These are phyloP conservation scores for Incumbomyces delicatus DNA, from an alignment of 2,329 filamentous ascomycete genomes.

Conservation along the genomic window DNA sequence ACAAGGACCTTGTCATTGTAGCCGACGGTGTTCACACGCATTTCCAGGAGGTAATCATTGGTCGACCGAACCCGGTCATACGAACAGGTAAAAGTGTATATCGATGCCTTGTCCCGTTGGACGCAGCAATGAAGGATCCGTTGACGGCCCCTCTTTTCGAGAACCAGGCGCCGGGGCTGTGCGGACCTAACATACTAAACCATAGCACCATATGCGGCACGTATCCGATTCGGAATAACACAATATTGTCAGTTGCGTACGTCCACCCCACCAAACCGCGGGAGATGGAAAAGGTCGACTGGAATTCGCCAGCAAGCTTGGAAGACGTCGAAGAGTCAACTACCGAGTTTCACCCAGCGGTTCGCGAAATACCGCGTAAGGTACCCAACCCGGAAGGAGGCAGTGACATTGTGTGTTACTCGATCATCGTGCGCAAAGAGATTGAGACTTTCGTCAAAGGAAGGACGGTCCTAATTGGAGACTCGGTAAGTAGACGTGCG, in stretches of 20 bases:
- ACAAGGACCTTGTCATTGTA: slow-evolving; percentile 25
- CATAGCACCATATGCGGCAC: slow-evolving; percentile 9
- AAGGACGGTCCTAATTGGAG: slow-evolving; percentile 51
- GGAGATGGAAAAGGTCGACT: slow-evolving; percentile 10
- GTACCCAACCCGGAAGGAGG: slow-evolving; percentile 7
- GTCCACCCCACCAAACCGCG: slow-evolving; percentile 13
- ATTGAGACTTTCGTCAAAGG: slow-evolving; percentile 38
- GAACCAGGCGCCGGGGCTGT: slow-evolving; percentile 7
- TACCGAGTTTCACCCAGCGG: slow-evolving; percentile 11
- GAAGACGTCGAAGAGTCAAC: slow-evolving; percentile 9
- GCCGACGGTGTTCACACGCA: slow-evolving; percentile 23
- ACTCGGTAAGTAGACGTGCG: slow-evolving; percentile 33
- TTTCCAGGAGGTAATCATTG: slow-evolving; percentile 10
- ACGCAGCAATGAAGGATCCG: slow-evolving; percentile 9
- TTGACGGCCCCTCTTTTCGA: slow-evolving; percentile 11
- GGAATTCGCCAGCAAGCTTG: slow-evolving; percentile 11
- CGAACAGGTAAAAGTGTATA: slow-evolving; percentile 11
- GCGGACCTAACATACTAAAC: slow-evolving; percentile 7
- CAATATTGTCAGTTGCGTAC: slow-evolving; percentile 10
- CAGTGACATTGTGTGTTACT: slow-evolving; percentile 14
- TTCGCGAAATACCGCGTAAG: slow-evolving; percentile 8
- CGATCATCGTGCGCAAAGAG: slow-evolving; percentile 13
- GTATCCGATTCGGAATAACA: slow-evolving; percentile 10
- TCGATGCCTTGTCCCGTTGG: slow-evolving; percentile 12
- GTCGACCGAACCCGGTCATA: slow-evolving; percentile 7